Evolutionary conservation across 768 basidiomycete species (phyloP), one percentile per base, ranked within the genome.

Genomic region (Suillus occidentalis): DNA sequence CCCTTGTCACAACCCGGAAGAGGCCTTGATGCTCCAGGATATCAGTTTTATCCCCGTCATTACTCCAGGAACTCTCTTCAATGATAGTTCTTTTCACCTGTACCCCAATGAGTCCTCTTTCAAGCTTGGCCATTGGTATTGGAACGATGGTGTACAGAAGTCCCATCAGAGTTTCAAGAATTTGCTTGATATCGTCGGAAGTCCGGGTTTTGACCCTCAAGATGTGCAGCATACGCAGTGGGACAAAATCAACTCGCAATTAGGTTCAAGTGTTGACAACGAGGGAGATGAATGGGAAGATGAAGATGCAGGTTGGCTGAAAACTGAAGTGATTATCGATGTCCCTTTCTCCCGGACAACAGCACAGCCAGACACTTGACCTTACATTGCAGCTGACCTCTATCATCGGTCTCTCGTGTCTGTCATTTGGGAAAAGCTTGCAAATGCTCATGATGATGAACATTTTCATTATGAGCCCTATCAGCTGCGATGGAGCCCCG

Each of bases 81-180:
- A 16, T 6, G 1, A 20, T 8, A 40, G 45, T 31, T 34, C 43
- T 14, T 66, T 66, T 36, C 8, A 62, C 22, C 70, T 66, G 14
- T 69, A 65, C 59, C 69, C 70, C 18, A 71, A 68, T 37, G 25
- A 59, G 22, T 59, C 31, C 18, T 63, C 70, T 6, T 70, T 71
- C 34, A 22, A 28, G 8, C 57, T 70, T 20, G 69, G 67, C 1
- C 58, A 72, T 10, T 73, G 71, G 71, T 69, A 68, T 59, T 73
- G 71, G 68, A 65, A 66, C 20, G 57, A 60, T n/a, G 45, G 70
- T 1, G 56, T 31, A 14, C 70, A 70, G 42, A 72, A 73, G 53
- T 28, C 28, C 1, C 63, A 67, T 28, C 31, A 53, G 37, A 50
- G 62, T 28, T 28, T 28, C 28, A 28, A 28, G 31, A 22, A 47